Conservation (phyloP, 495 filamentous ascomycete genomes). For the Talaromyces ruber region DNA sequence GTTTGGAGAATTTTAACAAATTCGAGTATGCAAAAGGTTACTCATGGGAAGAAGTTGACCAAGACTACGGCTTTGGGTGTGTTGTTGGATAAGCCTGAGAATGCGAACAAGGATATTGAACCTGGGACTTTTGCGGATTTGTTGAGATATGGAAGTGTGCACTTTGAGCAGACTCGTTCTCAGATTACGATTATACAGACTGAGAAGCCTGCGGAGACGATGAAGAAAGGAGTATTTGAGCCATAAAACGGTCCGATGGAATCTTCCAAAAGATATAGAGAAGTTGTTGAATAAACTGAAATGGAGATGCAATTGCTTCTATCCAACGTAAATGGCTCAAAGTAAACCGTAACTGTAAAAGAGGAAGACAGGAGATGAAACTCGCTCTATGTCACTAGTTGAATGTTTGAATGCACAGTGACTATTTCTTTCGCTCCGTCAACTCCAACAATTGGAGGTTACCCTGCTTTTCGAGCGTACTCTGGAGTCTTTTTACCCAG, state of each 20-base stretch:
- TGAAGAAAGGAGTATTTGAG: constrained; percentile 1
- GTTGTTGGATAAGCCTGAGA: constrained; percentile 8
- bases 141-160: constrained; percentile 10
- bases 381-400: not conserved
- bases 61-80: not conserved
- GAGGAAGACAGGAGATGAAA: too few species aligned
- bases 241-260: not conserved
- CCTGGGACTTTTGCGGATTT: constrained; percentile 9
- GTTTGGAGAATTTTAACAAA: constrained; percentile 5
- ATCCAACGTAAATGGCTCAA: not conserved
- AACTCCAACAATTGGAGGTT: not conserved
- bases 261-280: too few species aligned
- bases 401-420: not conserved
- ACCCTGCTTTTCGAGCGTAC: not conserved
- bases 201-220: not conserved
- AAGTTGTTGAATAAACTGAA: not conserved
- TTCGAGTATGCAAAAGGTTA: constrained; percentile 7
- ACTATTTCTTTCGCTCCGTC: not conserved
- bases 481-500: not conserved
- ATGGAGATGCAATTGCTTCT: not conserved
- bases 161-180: constrained; percentile 8
- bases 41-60: constrained; percentile 7
- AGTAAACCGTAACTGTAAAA: not conserved
- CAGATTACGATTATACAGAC: not conserved
- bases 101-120: constrained; percentile 6